These are phyloP conservation scores for Eucalyptus lansdowneana DNA, from an alignment of 345 rosid species.

Conservation along the genomic window DNA sequence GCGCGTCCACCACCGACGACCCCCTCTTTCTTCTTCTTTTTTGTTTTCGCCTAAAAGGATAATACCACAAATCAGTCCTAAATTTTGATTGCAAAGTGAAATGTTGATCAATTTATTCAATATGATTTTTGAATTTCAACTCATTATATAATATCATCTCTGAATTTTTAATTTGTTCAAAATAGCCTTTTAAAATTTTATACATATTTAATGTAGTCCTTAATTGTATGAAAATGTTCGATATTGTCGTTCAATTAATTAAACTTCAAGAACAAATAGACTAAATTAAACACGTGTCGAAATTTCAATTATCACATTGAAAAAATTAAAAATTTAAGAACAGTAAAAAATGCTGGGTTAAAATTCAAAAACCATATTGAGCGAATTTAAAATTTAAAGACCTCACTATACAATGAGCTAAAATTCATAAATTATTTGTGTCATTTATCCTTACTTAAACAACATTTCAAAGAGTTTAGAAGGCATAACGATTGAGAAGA, in stretches of 20 bases:
- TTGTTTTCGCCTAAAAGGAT: background rate
- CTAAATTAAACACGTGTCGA: too few species aligned
- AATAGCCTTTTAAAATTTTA: too few species aligned
- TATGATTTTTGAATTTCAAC: rapidly evolving
- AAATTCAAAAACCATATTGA: too few species aligned
- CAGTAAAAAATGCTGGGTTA: rapidly evolving
- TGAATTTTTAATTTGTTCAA: too few species aligned
- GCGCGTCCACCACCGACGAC: background rate
- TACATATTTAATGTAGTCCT: background rate
- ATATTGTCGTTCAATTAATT: too few species aligned
- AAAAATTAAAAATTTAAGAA: rapidly evolving
- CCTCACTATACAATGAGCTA: rapidly evolving
- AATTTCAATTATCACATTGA: rapidly evolving
- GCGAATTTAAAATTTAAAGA: rapidly evolving
- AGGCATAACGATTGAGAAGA: background rate
- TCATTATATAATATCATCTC: too few species aligned
- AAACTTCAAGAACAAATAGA: too few species aligned
- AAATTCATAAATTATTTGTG: rapidly evolving
- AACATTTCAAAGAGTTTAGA: background rate
- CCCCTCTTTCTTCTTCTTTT: too few species aligned
- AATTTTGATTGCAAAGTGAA: too few species aligned
- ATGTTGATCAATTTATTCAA: too few species aligned
- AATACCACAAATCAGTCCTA: background rate
- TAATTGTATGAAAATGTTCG: too few species aligned
- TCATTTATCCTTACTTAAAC: background rate